Percentiles rank a stretch among this genome's conserved stretches.
These are phyloP conservation scores for Pseudisothecium myosuroides DNA, from an alignment of 225 moss, liverwort and hornwort genomes.

Conservation along the genomic window DNA sequence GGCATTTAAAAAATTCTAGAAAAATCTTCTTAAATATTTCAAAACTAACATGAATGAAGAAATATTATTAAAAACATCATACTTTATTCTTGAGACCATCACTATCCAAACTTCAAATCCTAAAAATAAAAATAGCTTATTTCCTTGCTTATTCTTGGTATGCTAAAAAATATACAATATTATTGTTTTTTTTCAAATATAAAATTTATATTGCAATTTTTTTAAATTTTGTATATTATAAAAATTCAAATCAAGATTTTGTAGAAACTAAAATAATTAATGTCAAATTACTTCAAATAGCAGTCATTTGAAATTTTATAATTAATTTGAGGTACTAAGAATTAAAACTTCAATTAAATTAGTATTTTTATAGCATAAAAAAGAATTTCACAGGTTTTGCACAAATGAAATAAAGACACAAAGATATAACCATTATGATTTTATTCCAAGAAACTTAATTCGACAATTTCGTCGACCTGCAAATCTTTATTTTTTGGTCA, in stretches of 20 bases:
- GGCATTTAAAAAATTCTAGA: accelerated
- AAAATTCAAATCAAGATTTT: not conserved
- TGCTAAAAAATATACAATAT: no score
- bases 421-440: conserved; percentile 43
- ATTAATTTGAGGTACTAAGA: not conserved
- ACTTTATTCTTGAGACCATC: accelerated
- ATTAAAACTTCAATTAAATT: no score
- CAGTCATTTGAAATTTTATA: not conserved
- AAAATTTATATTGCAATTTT: no score
- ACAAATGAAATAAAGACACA: conserved; percentile 62
- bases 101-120: not conserved
- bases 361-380: not conserved
- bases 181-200: not conserved
- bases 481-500: conserved; percentile 77
- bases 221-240: not conserved
- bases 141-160: accelerated
- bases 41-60: not conserved
- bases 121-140: not conserved
- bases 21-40: no score
- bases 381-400: conserved; percentile 40
- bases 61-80: not conserved
- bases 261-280: not conserved
- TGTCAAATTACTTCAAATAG: no score
- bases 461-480: conserved; percentile 52
- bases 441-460: conserved; percentile 58